Evolutionary conservation across 1,284 basidiomycete genomes (phyloP), one percentile per base, ranked within the genome.

Genomic region (Rhodotorula sp.): DNA sequence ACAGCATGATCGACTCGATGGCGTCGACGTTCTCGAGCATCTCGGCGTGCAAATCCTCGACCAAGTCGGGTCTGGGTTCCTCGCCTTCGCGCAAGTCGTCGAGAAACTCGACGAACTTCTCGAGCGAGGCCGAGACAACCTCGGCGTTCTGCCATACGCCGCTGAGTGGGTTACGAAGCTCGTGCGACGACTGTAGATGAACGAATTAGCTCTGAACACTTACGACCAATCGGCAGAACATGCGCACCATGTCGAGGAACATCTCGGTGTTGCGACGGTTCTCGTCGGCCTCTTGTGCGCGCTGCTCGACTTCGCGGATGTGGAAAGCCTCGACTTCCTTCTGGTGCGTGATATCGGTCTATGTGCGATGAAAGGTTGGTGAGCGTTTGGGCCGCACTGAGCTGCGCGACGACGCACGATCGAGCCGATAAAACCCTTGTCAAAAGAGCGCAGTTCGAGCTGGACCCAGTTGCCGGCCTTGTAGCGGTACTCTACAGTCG

Each of bases 11-110:
- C 4, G 74, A 74, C 46, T 77, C 78, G 50, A 79, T 73, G 0
- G 78, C 75, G 27, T 79, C 78, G 17, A 73, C 58, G 55, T 79
- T 74, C 59, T 79, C 78, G 34, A 68, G 44, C 58, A 78, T 66
- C 61, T 79, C 78, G 25, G 59, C 48, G 41, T 66, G 68, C 9
- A 79, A 62, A 9, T 63, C 61, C n/a, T 72, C 62, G 19, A 79
- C n/a, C 1, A 50, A 42, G 3, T 61, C 63, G 1, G 21, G 34
- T 7, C 60, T 52, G 49, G 42, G 66, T 1, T 58, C 5, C 25
- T 50, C 54, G 7, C 68, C 68, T 13, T 62, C 58, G 41, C 50
- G 60, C 23, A 73, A 46, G n/a, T 70, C 64, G 17, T 73, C 70
- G 41, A 71, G 69, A 14, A 68, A 62, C 16, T 64, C 48, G 46